These are phyloP conservation scores for Vinca major DNA, from an alignment of 305 asterid genomes.

Conservation along the genomic window DNA sequence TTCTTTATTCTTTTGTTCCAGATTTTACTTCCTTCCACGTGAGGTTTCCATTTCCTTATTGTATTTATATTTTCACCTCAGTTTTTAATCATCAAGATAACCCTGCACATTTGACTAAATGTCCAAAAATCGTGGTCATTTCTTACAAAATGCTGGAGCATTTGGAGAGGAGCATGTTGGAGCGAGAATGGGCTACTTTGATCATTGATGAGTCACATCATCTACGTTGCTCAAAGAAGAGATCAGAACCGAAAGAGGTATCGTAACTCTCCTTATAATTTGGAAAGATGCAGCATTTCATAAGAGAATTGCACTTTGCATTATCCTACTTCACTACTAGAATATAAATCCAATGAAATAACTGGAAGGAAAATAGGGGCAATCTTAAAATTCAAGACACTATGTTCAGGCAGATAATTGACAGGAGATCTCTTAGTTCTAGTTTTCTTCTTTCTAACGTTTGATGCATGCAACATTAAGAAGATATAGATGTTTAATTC, in stretches of 20 bases:
- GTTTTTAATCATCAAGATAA: constrained; percentile 78
- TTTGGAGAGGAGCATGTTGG: constrained; percentile 59
- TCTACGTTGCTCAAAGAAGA: constrained; percentile 60
- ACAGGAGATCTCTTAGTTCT: background rate
- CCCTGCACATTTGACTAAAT: constrained; percentile 60
- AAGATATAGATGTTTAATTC: background rate
- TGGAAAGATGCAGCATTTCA: constrained; percentile 1
- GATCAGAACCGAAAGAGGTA: constrained; percentile 76
- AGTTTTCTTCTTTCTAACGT: background rate
- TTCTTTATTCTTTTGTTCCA: background rate
- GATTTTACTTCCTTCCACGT: constrained; percentile 3
- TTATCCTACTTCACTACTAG: background rate
- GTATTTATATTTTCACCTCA: constrained; percentile 25
- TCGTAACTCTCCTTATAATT: background rate
- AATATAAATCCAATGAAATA: background rate
- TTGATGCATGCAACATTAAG: background rate
- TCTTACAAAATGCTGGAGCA: constrained; percentile 89
- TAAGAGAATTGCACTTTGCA: background rate
- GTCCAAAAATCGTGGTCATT: constrained; percentile 67
- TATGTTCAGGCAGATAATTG: background rate
- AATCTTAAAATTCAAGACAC: background rate
- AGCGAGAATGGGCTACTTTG: constrained; percentile 72
- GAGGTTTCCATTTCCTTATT: constrained; percentile 7
- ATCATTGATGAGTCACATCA: constrained; percentile 92
- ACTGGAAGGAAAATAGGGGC: background rate